Base-by-base conservation (phyloP, 257 asterid genomes). In the Fraxinus quadrangulata region DNA sequence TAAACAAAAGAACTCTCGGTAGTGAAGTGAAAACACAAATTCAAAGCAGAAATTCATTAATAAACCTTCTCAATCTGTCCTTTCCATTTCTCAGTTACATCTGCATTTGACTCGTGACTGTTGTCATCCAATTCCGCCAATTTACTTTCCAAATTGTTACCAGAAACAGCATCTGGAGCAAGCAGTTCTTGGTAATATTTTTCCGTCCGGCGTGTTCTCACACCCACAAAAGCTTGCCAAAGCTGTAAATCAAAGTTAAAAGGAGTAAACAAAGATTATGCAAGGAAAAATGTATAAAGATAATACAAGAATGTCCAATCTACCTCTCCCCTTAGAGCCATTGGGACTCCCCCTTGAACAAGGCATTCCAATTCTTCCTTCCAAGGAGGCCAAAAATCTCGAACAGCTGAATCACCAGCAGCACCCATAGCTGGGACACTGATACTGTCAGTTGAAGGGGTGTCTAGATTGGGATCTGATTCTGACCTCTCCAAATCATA, bases 191-290 rank as follows among this genome's bases (percentile, higher is more conserved):
- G 84, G 77, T 94, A 94, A 85, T 94, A 94, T n/a, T 87, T 87
- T 77, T 92, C 98, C 86, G 83, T 89, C 69, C 87, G 88, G 45
- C 98, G 96, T 45, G 86, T 83, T 83, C 80, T 88, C 70, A 88
- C 96, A 75, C 94, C 97, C 80, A 92, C 96, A 88, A 94, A 94
- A 77, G 98, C 97, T 87, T 94, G 98, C 98, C 98, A 94, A 83
- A 94, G 89, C 98, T 94, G 92, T 45, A 74, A 82, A 63, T 71
- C 14, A n/a, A 81, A 75, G 61, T 61, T n/a, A 66, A 70, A 42
- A 80, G n/a, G 73, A 83, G 75, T 73, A 28, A 78, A 75, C n/a
- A 42, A 75, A 77, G 73, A 39, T 34, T 40, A 31, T 56, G 16
- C 56, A 70, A 33, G 68, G 45, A 13, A 67, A 83, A 74, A 49